Evolutionary conservation across 148 eudicot genomes (phyloP).

Genomic region (Cornus suecica): DNA sequence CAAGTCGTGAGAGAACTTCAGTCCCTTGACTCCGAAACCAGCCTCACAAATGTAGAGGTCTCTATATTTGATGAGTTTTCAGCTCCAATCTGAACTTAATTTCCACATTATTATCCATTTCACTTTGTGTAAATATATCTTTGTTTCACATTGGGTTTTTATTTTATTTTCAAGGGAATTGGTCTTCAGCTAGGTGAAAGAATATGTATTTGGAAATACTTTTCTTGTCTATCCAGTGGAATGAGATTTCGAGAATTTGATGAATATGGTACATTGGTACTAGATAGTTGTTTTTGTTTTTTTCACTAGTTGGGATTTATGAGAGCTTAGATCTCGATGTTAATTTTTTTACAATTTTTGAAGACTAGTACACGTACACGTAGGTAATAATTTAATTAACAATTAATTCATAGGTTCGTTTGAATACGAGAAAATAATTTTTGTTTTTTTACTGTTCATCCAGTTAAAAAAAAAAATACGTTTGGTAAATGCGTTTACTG

Average conservation of each 20-base stretch:
- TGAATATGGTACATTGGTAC: neutral
- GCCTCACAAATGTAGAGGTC: slow-evolving; percentile 18
- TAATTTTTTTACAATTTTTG: too few relatives aligned
- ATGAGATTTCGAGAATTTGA: neutral
- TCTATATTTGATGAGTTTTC: slow-evolving; percentile 18
- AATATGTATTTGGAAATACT: neutral
- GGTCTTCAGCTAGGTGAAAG: neutral
- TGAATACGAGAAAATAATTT: too few relatives aligned
- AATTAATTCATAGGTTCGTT: too few relatives aligned
- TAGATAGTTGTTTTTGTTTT: too few relatives aligned
- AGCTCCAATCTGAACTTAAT: slow-evolving; percentile 21
- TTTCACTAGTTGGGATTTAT: too few relatives aligned
- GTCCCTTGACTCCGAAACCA: slow-evolving; percentile 38
- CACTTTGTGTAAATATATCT: slow-evolving; percentile 27
- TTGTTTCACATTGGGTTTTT: slow-evolving; percentile 3
- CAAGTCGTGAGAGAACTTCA: slow-evolving; percentile 62
- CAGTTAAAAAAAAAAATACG: too few relatives aligned
- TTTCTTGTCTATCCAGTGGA: slow-evolving; percentile 6
- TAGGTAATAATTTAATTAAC: too few relatives aligned
- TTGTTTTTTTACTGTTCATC: too few relatives aligned
- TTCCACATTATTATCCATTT: neutral
- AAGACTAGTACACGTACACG: too few relatives aligned
- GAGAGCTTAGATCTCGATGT: too few relatives aligned
- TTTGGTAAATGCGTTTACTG: too few relatives aligned
- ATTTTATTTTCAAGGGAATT: neutral